Percentiles rank a stretch among this genome's conserved stretches.
Evolutionary conservation across 2,329 filamentous ascomycete genomes (phyloP).

Genomic region (Ceratocystis variospora): DNA sequence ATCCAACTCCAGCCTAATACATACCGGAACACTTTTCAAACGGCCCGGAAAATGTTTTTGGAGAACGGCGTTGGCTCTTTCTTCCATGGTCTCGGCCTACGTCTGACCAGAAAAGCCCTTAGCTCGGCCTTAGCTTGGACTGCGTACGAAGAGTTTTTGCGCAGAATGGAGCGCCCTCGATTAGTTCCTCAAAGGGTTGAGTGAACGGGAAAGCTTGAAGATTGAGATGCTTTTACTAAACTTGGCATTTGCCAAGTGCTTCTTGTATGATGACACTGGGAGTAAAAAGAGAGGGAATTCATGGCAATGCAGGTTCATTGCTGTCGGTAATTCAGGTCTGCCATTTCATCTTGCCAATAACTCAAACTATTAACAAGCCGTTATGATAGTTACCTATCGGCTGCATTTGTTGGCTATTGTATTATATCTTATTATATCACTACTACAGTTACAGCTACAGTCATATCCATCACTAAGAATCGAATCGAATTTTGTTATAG

Average conservation of each 20-base stretch:
- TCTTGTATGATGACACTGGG: not conserved
- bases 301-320: constrained; percentile 5
- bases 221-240: no score
- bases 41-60: constrained; percentile 59
- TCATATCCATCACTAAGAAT: constrained; percentile 3
- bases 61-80: constrained; percentile 71
- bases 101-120: constrained; percentile 81
- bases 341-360: not conserved
- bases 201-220: not conserved
- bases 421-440: not conserved
- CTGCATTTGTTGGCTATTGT: not conserved
- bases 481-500: not conserved
- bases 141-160: constrained; percentile 82
- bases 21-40: constrained; percentile 73
- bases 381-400: not conserved
- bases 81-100: constrained; percentile 71
- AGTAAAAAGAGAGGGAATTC: not conserved
- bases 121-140: constrained; percentile 97
- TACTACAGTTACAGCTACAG: constrained; percentile 9
- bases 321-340: not conserved
- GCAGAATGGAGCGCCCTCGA: constrained; percentile 41
- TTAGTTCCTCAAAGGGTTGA: constrained; percentile 15
- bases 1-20: constrained; percentile 75
- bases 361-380: not conserved
- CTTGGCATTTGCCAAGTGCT: not conserved